phyloP scores from a whole-genome alignment of 306 rosid genomes.

The Corylus heterophylla region DNA sequence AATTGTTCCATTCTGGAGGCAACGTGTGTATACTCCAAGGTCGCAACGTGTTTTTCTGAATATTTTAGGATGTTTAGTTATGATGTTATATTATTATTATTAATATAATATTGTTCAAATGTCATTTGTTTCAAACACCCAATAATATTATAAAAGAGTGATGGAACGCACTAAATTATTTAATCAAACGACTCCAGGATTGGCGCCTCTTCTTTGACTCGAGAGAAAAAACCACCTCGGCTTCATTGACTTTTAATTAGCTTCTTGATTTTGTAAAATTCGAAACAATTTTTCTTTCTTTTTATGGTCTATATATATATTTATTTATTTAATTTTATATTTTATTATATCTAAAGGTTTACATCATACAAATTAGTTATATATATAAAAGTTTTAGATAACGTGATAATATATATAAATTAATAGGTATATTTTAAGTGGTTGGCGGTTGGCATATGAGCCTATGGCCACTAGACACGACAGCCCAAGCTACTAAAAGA shows the following conservation, averaged over 20 bases:
- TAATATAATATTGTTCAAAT: not conserved
- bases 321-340: no score
- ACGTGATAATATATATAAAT: no score
- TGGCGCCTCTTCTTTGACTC: slow-evolving; percentile 36
- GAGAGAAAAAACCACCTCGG: not conserved
- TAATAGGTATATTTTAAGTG: no score
- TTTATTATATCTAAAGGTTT: no score
- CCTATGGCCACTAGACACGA: no score
- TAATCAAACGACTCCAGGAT: not conserved
- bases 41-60: not conserved
- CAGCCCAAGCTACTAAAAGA: no score
- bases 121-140: not conserved
- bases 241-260: no score
- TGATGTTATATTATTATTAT: not conserved
- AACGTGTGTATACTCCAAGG: not conserved
- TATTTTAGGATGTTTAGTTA: slow-evolving; percentile 3
- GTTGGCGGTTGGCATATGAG: no score
- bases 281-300: not conserved
- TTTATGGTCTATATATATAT: not conserved
- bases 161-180: not conserved
- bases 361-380: no score
- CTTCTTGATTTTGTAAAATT: not conserved
- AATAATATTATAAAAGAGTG: slow-evolving; percentile 12
- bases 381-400: no score
- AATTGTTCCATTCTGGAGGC: not conserved